Evolutionary conservation across 2,329 filamentous ascomycete genomes (phyloP).

Genomic region (Penicillium sp.): DNA sequence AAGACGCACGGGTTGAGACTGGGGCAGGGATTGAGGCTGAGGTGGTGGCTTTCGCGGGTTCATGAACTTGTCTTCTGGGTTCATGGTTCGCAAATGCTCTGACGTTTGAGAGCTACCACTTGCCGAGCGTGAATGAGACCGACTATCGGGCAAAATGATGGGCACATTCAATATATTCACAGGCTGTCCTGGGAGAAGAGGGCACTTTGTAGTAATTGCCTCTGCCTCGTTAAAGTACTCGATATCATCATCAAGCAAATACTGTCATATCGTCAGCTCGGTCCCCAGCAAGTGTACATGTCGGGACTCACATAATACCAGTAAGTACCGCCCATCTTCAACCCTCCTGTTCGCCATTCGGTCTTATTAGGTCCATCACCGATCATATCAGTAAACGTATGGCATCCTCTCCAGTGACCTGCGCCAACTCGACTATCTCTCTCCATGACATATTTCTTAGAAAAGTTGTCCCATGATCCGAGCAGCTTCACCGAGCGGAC

Average conservation of each 20-base stretch:
- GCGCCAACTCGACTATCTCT: slow-evolving; percentile 73
- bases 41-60: slow-evolving; percentile 65
- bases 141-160: slow-evolving; percentile 57
- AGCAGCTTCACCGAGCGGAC: slow-evolving; percentile 71
- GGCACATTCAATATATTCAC: slow-evolving; percentile 86
- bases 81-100: slow-evolving; percentile 68
- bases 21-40: slow-evolving; percentile 47
- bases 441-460: slow-evolving; percentile 75
- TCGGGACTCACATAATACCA: slow-evolving; percentile 78
- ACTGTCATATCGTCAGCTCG: slow-evolving; percentile 56
- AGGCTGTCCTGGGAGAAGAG: slow-evolving; percentile 82
- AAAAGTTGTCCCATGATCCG: slow-evolving; percentile 96
- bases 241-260: slow-evolving; percentile 75
- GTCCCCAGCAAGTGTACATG: slow-evolving; percentile 3
- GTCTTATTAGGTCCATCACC: slow-evolving; percentile 68
- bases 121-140: slow-evolving; percentile 61
- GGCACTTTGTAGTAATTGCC: slow-evolving; percentile 76
- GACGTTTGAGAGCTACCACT: slow-evolving; percentile 63
- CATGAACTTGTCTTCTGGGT: slow-evolving; percentile 74
- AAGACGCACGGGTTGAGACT: slow-evolving; percentile 45
- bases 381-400: slow-evolving; percentile 81
- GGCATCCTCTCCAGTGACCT: slow-evolving; percentile 83
- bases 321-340: slow-evolving; percentile 91
- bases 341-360: slow-evolving; percentile 69
- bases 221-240: slow-evolving; percentile 75